Evolutionary conservation across 1,284 basidiomycete genomes (phyloP), one percentile per base, ranked within the genome.

Genomic region (Fomitopsis betulina): DNA sequence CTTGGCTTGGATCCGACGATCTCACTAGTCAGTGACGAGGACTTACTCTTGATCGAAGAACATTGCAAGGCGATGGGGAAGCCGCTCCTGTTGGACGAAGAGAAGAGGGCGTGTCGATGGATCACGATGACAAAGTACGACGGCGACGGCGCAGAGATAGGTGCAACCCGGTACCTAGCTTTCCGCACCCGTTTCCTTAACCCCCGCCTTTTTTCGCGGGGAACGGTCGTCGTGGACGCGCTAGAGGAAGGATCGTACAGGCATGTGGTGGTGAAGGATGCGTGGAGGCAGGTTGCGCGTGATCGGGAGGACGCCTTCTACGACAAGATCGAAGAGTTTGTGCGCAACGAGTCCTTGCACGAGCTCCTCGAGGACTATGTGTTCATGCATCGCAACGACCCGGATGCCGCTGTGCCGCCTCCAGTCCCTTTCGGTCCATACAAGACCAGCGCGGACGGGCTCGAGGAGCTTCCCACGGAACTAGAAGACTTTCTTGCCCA

Each of bases 211-310:
- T 62, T 65, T 49, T 63, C 60, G 3, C 58, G 62, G 0, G 56
- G 62, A 0, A 63, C 62, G 1, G 58, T 57, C 8, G 58, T 60
- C 13, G 62, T 60, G 60, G 30, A 38, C 13, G 53, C 53, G 3
- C 38, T 62, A 23, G 25, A 47, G 45, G 39, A 43, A 27, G 10
- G 30, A 50, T 37, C 37, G 40, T 23, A 54, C 13, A 7, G 19
- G 39, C 25, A 19, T 15, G 45, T 43, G 23, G 57, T 60, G 38
- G n/a, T 65, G 47, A 65, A 65, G 54, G 64, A 65, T 7, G 47
- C 62, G 1, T 63, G 64, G 62, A 57, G 59, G 0, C 60, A 59
- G 32, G 17, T 61, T 2, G 45, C 55, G 1, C 57, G 60, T 0
- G 42, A 12, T 0, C 49, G 59, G 0, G 64, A 63, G 52, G 32